Evolutionary conservation across 1,284 basidiomycete species (phyloP).

Genomic region (Cronartium ribicola): DNA sequence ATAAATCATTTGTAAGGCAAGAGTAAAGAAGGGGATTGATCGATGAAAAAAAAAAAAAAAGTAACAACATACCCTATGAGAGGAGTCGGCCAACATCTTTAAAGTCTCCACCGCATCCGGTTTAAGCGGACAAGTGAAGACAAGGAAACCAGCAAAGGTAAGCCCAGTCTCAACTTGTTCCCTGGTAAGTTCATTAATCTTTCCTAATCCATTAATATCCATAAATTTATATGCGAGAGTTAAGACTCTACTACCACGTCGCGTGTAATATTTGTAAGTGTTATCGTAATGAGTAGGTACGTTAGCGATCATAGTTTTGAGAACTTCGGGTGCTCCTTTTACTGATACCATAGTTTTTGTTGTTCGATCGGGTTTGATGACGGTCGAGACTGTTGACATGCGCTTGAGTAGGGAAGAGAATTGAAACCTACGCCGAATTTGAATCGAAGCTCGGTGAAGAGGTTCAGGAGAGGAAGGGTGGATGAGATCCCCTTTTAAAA

Average conservation of each 20-base stretch:
- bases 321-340: conserved; percentile 92
- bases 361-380: conserved; percentile 56
- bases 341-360: conserved; percentile 60
- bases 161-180: conserved; percentile 73
- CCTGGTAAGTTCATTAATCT: conserved; percentile 79
- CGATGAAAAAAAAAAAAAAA: background rate
- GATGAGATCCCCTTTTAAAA: conserved; percentile 62
- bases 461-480: conserved; percentile 55
- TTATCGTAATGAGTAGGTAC: conserved; percentile 79
- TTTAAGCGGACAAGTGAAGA: conserved; percentile 94
- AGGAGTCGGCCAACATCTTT: conserved; percentile 88
- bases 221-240: conserved; percentile 81
- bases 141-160: conserved; percentile 81
- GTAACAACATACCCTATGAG: conserved; percentile 70
- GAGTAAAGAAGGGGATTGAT: background rate
- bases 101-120: conserved; percentile 80
- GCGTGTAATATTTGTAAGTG: conserved; percentile 86
- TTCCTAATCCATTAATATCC: conserved; percentile 54
- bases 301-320: conserved; percentile 71
- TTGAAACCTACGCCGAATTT: conserved; percentile 83
- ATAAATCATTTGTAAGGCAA: conserved; percentile 38
- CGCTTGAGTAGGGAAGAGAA: conserved; percentile 92
- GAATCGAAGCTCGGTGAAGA: conserved; percentile 55
- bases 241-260: conserved; percentile 82
- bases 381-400: conserved; percentile 80